phyloP scores from a whole-genome alignment of 1,284 basidiomycete species.

The Wallemia mellicola region DNA sequence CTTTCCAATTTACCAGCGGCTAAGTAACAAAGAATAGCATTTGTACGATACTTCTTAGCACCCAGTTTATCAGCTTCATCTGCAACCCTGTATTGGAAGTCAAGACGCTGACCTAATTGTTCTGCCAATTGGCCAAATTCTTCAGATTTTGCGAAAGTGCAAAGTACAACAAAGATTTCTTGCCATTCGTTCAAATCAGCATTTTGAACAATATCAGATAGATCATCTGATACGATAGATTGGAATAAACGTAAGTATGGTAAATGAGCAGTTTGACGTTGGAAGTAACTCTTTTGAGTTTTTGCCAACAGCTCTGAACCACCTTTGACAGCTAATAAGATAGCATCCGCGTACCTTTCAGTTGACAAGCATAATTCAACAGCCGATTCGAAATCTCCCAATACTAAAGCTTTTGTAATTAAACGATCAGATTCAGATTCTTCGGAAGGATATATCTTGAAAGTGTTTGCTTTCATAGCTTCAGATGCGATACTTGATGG shows the following conservation, averaged over 20 bases:
- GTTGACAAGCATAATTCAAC: conserved; percentile 71
- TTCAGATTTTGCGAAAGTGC: conserved; percentile 63
- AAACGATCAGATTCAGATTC: conserved; percentile 66
- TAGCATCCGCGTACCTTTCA: conserved; percentile 76
- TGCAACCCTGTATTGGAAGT: conserved; percentile 40
- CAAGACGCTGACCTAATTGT: conserved; percentile 67
- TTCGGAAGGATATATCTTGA: conserved; percentile 67
- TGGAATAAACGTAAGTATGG: conserved; percentile 88
- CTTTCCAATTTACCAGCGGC: conserved; percentile 71
- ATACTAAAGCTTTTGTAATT: conserved; percentile 69
- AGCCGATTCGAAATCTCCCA: conserved; percentile 79
- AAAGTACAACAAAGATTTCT: conserved; percentile 86
- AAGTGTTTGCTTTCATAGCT: conserved; percentile 36
- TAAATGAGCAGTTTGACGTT: conserved; percentile 36
- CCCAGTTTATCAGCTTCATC: conserved; percentile 18
- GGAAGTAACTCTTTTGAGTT: conserved; percentile 84
- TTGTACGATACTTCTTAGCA: conserved; percentile 38
- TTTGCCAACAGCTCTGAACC: conserved; percentile 61
- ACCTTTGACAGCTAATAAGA: conserved; percentile 70
- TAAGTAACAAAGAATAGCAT: conserved; percentile 61
- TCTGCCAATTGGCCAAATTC: conserved; percentile 68
- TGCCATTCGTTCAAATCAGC: conserved; percentile 85
- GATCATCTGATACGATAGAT: conserved; percentile 72
- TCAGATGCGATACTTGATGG: conserved; percentile 53
- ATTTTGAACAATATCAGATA: conserved; percentile 78